Evolutionary conservation across 1,284 basidiomycete genomes (phyloP).

Genomic region (Mycena sp.): DNA sequence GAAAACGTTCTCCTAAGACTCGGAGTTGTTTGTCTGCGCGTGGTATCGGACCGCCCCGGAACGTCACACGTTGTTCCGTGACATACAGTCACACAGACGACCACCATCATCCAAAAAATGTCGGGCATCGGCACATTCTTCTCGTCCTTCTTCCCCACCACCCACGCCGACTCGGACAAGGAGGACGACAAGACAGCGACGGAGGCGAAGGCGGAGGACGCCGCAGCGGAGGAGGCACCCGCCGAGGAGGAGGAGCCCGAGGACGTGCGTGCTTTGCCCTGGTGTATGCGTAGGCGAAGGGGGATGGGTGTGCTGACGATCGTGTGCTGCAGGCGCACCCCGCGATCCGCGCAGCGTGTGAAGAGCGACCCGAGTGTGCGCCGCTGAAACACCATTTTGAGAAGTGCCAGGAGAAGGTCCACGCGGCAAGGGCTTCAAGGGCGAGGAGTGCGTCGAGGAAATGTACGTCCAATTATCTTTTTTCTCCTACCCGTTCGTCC

Average conservation of each 20-base stretch:
- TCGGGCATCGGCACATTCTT: slow-evolving; percentile 64
- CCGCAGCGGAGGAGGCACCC: slow-evolving; percentile 50
- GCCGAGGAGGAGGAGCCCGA: slow-evolving; percentile 65
- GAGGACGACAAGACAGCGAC: slow-evolving; percentile 51
- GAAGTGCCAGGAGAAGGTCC: slow-evolving; percentile 90
- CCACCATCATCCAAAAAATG: slow-evolving; percentile 18
- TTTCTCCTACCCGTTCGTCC: not conserved
- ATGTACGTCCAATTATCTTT: slow-evolving; percentile 55
- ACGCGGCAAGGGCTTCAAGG: slow-evolving; percentile 85
- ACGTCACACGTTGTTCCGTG: too few species aligned
- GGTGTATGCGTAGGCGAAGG: not conserved
- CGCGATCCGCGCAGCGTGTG: slow-evolving; percentile 79
- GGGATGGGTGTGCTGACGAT: too few species aligned
- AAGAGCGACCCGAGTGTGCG: slow-evolving; percentile 73
- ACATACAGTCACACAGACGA: too few species aligned
- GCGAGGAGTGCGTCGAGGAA: slow-evolving; percentile 94
- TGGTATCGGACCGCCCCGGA: too few species aligned
- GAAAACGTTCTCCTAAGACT: too few species aligned
- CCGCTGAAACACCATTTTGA: slow-evolving; percentile 86
- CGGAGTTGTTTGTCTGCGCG: too few species aligned
- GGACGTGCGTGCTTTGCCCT: slow-evolving; percentile 67
- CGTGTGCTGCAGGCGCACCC: slow-evolving; percentile 63
- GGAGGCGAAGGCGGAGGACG: slow-evolving; percentile 48
- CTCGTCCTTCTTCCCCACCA: slow-evolving; percentile 66
- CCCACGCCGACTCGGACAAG: slow-evolving; percentile 63